phyloP scores from a whole-genome alignment of 2,329 filamentous ascomycete genomes.

The Alternaria brassicae region DNA sequence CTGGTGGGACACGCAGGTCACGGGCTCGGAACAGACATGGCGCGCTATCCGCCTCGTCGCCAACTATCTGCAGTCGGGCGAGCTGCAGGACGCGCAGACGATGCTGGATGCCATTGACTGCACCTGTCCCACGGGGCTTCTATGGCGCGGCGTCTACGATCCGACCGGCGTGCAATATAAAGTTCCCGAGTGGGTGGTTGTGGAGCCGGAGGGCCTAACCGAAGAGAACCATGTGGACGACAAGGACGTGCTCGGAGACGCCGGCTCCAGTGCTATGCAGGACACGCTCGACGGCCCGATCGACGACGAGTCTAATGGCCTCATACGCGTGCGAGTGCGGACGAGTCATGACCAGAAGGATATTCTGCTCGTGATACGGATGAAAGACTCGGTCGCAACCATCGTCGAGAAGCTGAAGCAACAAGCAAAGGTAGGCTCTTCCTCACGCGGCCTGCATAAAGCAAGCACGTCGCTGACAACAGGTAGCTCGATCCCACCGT shows the following conservation, averaged over 20 bases:
- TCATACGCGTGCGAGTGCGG: conserved; percentile 45
- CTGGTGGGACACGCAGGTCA: conserved; percentile 91
- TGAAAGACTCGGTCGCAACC: conserved; percentile 65
- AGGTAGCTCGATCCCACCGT: conserved; percentile 62
- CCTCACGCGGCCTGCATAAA: not conserved
- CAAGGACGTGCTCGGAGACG: conserved; percentile 21
- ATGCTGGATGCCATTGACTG: conserved; percentile 78
- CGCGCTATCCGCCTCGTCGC: conserved; percentile 72
- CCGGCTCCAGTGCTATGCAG: not conserved
- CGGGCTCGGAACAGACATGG: conserved; percentile 81
- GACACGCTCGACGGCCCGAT: conserved; percentile 41
- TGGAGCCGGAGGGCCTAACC: conserved; percentile 52
- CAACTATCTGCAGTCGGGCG: conserved; percentile 67
- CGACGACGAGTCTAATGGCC: conserved; percentile 30
- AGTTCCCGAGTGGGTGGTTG: conserved; percentile 55
- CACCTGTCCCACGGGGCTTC: conserved; percentile 54
- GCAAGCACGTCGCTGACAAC: conserved; percentile 11
- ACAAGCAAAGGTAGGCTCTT: conserved; percentile 65
- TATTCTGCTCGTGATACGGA: conserved; percentile 44
- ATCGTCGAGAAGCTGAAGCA: conserved; percentile 69
- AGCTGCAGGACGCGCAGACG: conserved; percentile 69
- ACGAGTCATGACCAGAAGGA: conserved; percentile 51
- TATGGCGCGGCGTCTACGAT: conserved; percentile 55
- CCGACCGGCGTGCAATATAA: conserved; percentile 53
- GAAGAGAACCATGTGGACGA: conserved; percentile 30